phyloP scores from a whole-genome alignment of 495 filamentous ascomycete genomes.

The Cetradonia linearis region DNA sequence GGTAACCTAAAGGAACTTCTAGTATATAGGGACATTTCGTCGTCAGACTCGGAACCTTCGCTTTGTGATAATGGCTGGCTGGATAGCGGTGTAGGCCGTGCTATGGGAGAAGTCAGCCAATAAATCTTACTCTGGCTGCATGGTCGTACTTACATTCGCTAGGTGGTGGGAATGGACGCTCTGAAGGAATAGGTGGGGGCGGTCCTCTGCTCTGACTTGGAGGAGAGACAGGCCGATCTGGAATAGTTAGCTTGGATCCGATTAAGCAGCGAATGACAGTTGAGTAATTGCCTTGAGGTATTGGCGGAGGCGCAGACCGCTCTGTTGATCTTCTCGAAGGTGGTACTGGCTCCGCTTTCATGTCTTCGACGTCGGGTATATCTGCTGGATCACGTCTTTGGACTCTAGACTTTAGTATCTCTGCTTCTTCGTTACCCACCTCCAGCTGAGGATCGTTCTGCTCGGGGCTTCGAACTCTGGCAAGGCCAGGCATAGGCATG shows the following conservation, averaged over 20 bases:
- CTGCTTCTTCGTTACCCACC: slow-evolving; percentile 39
- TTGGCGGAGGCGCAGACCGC: slow-evolving; percentile 36
- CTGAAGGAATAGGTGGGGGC: slow-evolving; percentile 51
- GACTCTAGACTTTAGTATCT: slow-evolving; percentile 30
- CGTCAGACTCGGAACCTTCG: slow-evolving; percentile 81
- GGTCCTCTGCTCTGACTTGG: slow-evolving; percentile 27
- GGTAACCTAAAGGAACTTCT: slow-evolving; percentile 35
- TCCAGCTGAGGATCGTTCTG: slow-evolving; percentile 32
- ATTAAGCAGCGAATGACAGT: not conserved
- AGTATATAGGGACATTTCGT: slow-evolving; percentile 71
- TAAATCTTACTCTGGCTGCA: slow-evolving; percentile 20
- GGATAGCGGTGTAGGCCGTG: slow-evolving; percentile 45
- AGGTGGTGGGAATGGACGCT: slow-evolving; percentile 58
- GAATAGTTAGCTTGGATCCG: slow-evolving; percentile 3
- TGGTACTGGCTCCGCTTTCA: slow-evolving; percentile 37
- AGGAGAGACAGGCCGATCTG: slow-evolving; percentile 43
- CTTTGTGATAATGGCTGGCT: slow-evolving; percentile 51
- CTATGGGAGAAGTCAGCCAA: slow-evolving; percentile 36
- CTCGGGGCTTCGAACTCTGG: slow-evolving; percentile 36
- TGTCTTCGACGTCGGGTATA: slow-evolving; percentile 54
- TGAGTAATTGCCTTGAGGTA: slow-evolving; percentile 43
- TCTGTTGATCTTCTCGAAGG: slow-evolving; percentile 38
- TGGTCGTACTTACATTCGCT: slow-evolving; percentile 48
- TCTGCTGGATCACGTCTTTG: slow-evolving; percentile 41
- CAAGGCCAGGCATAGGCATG: slow-evolving; percentile 68